Evolutionary conservation across 768 basidiomycete genomes (phyloP).

Genomic region (Stropharia rugosoannulata): DNA sequence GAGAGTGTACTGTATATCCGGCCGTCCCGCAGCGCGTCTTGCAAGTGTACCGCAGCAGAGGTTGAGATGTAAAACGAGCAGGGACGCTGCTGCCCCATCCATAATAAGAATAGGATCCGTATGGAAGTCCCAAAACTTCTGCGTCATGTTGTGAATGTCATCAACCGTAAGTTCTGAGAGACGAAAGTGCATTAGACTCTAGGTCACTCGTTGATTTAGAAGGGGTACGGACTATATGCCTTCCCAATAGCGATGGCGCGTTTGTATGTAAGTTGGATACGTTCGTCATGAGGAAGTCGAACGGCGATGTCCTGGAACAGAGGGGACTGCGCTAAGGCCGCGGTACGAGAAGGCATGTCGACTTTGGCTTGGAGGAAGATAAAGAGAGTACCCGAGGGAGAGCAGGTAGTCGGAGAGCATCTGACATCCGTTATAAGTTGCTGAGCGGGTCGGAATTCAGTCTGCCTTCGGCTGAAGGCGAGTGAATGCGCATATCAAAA

Average conservation of each 20-base stretch:
- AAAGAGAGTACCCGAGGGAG: no score
- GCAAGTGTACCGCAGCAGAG: conserved; percentile 15
- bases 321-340: neutral
- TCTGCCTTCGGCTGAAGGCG: no score
- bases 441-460: no score
- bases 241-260: conserved; percentile 6
- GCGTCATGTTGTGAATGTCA: conserved; percentile 3
- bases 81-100: conserved; percentile 14
- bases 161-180: conserved; percentile 4
- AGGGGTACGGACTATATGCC: conserved; percentile 2
- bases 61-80: conserved; percentile 18
- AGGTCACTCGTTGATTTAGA: neutral
- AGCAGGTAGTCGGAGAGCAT: no score
- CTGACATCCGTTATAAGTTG: no score
- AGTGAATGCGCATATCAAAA: no score
- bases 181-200: neutral
- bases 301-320: conserved; percentile 4
- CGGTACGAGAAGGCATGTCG: neutral
- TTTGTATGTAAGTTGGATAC: conserved; percentile 1
- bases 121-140: conserved; percentile 17
- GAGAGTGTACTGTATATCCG: conserved; percentile 8
- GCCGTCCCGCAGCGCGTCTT: conserved; percentile 6
- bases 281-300: neutral
- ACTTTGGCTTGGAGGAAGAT: neutral
- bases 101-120: conserved; percentile 15